phyloP scores from a whole-genome alignment of 1,139 yeast species.

The Yarrowia galli region DNA sequence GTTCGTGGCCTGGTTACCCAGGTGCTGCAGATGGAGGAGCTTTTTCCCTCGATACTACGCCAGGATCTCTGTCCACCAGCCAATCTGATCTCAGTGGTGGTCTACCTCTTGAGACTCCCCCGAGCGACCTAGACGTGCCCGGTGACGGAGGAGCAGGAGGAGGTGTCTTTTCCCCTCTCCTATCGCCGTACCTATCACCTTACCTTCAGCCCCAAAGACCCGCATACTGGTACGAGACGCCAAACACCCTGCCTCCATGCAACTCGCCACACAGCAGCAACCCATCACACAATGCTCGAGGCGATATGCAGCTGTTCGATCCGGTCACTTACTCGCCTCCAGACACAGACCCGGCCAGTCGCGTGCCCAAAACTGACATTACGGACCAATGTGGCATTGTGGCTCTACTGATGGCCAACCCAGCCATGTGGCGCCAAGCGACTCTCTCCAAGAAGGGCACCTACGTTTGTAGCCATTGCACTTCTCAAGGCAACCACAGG shows the following conservation, averaged over 20 bases:
- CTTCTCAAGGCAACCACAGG: background rate
- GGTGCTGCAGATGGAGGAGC: slow-evolving; percentile 9
- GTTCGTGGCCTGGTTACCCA: slow-evolving; percentile 16
- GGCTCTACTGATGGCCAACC: slow-evolving; percentile 19
- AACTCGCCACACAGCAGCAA: background rate
- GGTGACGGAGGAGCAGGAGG: background rate
- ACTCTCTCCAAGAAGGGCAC: slow-evolving; percentile 15
- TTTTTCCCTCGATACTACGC: slow-evolving; percentile 8
- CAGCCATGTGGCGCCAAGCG: slow-evolving; percentile 18
- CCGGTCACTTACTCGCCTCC: background rate
- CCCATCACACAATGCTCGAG: background rate
- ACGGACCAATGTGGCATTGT: background rate
- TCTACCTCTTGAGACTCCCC: slow-evolving; percentile 19
- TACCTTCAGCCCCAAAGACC: background rate
- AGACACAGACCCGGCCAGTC: background rate
- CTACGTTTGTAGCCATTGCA: slow-evolving; percentile 33
- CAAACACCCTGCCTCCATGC: too few relatives aligned
- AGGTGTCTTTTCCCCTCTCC: background rate
- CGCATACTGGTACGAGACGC: background rate
- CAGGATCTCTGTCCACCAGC: slow-evolving; percentile 28
- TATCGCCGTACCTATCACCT: background rate
- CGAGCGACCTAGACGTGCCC: slow-evolving; percentile 22
- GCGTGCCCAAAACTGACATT: background rate
- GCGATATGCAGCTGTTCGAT: background rate
- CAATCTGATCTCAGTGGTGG: slow-evolving; percentile 2